Percentiles rank a stretch among this genome's conserved stretches.
phyloP scores from a whole-genome alignment of 1,139 yeast species.

The Diutina pseudorugosa region DNA sequence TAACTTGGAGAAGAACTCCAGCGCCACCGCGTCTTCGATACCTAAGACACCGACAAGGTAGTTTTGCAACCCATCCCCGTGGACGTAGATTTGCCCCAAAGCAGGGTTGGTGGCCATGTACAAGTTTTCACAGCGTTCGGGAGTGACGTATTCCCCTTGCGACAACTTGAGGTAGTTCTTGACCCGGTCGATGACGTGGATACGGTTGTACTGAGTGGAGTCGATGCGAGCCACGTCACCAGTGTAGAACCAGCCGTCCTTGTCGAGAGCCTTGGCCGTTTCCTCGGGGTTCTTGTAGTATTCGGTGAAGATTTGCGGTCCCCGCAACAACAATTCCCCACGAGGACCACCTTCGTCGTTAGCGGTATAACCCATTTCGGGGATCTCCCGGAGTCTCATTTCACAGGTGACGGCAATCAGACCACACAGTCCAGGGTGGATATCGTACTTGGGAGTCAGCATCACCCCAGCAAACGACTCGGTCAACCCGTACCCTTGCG shows the following conservation, averaged over 20 bases:
- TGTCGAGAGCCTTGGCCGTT: slow-evolving; percentile 39
- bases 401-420: slow-evolving; percentile 23
- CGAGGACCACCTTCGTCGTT: slow-evolving; percentile 8
- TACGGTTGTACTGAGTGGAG: slow-evolving; percentile 26
- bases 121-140: slow-evolving; percentile 61
- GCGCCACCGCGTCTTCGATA: slow-evolving; percentile 17
- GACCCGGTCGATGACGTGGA: slow-evolving; percentile 59
- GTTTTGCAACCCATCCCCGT: slow-evolving; percentile 37
- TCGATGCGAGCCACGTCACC: slow-evolving; percentile 59
- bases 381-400: slow-evolving; percentile 19
- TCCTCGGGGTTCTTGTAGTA: slow-evolving; percentile 50
- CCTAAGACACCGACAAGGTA: slow-evolving; percentile 42
- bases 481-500: slow-evolving; percentile 36
- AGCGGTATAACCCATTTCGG: slow-evolving; percentile 5
- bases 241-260: slow-evolving; percentile 66
- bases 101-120: slow-evolving; percentile 25
- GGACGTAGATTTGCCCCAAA: slow-evolving; percentile 14
- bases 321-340: slow-evolving; percentile 50
- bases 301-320: slow-evolving; percentile 50
- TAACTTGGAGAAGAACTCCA: not conserved
- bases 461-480: slow-evolving; percentile 34
- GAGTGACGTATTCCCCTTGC: slow-evolving; percentile 75
- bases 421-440: slow-evolving; percentile 31
- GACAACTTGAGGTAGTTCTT: slow-evolving; percentile 73
- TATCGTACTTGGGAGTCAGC: slow-evolving; percentile 19